These are phyloP conservation scores for Podila minutissima DNA, from an alignment of 192 early-diverging fungal genomes.

Conservation along the genomic window DNA sequence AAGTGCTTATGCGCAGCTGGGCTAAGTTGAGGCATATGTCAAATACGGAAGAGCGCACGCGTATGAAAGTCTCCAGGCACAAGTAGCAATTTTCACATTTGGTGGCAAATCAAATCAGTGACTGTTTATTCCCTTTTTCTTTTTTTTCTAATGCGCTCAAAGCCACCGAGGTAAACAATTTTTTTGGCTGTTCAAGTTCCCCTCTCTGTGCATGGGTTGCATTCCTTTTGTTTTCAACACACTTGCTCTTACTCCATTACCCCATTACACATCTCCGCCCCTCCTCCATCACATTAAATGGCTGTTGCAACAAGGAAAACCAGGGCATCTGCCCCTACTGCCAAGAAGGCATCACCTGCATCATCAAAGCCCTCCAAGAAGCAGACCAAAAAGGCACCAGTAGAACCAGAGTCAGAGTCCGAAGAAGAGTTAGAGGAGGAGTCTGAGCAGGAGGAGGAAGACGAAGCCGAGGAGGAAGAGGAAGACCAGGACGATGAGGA, in stretches of 20 bases:
- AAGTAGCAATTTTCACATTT: too few relatives aligned
- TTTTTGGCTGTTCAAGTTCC: not conserved
- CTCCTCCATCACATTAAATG: conserved; percentile 11
- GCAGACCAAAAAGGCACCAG: conserved; percentile 17
- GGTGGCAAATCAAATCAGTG: not conserved
- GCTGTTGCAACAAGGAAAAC: conserved; percentile 37
- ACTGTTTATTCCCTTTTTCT: conserved; percentile 7
- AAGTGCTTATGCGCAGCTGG: too few relatives aligned
- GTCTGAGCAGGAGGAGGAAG: conserved; percentile 6
- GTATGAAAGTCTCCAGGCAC: too few relatives aligned
- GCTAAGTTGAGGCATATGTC: too few relatives aligned
- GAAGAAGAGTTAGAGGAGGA: conserved; percentile 9
- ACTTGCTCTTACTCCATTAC: not conserved
- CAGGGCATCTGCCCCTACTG: conserved; percentile 5
- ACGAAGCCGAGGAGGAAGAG: conserved; percentile 9
- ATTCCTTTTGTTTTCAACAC: not conserved
- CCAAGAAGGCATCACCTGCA: conserved; percentile 8
- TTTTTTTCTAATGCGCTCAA: conserved; percentile 1
- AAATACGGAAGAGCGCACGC: too few relatives aligned
- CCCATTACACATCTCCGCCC: not conserved
- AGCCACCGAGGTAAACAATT: conserved; percentile 45
- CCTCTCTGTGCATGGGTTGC: not conserved
- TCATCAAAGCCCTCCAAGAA: conserved; percentile 14
- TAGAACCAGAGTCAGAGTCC: conserved; percentile 14
- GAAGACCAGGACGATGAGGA: not conserved